Conservation (phyloP, 108 stramenopile species). For the Hondaea fermentalgiana region DNA sequence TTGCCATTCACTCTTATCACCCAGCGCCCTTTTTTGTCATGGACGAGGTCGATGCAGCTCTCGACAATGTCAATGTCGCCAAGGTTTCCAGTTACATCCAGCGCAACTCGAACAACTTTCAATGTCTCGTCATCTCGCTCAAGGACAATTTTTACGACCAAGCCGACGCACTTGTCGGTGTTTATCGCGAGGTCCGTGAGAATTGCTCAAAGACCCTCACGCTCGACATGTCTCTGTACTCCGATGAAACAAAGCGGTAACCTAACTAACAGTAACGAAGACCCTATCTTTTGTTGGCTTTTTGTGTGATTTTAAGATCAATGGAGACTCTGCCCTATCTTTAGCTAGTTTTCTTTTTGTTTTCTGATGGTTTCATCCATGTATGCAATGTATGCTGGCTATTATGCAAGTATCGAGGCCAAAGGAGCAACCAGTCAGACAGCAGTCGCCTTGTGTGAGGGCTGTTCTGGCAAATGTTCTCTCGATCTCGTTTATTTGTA, state of each 20-base stretch:
- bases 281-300: no score
- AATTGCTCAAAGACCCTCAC: constrained; percentile 9
- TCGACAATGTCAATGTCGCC: constrained; percentile 82
- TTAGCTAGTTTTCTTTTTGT: no score
- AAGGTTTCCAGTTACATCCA: constrained; percentile 96
- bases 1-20: constrained; percentile 90
- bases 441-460: no score
- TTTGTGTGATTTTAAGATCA: no score
- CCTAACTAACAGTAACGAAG: neutral
- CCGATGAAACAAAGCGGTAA: neutral
- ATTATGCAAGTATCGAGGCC: no score
- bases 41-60: constrained; percentile 78
- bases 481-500: no score
- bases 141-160: constrained; percentile 95
- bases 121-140: constrained; percentile 96
- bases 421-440: no score
- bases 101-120: constrained; percentile 49
- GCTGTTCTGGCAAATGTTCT: no score
- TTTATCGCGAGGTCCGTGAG: constrained; percentile 60
- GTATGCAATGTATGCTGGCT: no score
- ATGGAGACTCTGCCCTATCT: no score
- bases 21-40: constrained; percentile 60
- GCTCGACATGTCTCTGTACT: neutral
- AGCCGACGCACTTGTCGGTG: constrained; percentile 74
- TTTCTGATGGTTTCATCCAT: no score